Percentiles rank a stretch among this genome's conserved stretches.
phyloP scores from a whole-genome alignment of 805 yeast genomes.

The Myxozyma nipponensis region DNA sequence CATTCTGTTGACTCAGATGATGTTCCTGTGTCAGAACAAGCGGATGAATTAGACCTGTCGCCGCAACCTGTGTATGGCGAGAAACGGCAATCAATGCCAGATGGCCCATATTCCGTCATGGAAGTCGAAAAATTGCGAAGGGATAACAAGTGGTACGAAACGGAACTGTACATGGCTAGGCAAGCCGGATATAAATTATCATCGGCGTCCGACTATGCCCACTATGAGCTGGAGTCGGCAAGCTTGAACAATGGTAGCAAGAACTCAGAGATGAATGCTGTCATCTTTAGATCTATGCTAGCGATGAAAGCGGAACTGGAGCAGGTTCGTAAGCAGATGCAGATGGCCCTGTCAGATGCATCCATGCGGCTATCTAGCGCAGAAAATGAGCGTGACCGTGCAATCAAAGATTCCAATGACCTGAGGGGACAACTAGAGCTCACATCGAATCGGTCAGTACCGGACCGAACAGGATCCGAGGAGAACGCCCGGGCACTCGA shows the following conservation, averaged over 20 bases:
- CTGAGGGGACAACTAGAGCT: slow-evolving; percentile 3
- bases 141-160: slow-evolving; percentile 27
- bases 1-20: neutral
- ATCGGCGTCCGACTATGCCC: slow-evolving; percentile 11
- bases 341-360: slow-evolving; percentile 16
- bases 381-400: slow-evolving; percentile 18
- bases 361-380: slow-evolving; percentile 11
- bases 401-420: slow-evolving; percentile 7
- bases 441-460: too few species aligned
- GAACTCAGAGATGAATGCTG: slow-evolving; percentile 3
- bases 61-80: neutral
- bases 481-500: neutral
- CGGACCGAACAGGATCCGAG: too few species aligned
- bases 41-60: neutral
- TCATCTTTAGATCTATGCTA: slow-evolving; percentile 20
- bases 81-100: neutral
- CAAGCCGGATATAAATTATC: slow-evolving; percentile 23
- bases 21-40: neutral
- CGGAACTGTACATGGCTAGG: slow-evolving; percentile 29
- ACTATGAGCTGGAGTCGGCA: slow-evolving; percentile 12
- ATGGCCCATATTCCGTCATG: neutral
- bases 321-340: slow-evolving; percentile 14
- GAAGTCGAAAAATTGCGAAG: slow-evolving; percentile 18
- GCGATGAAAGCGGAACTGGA: slow-evolving; percentile 27
- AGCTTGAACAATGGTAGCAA: neutral